Base-by-base conservation (phyloP, 768 basidiomycete genomes). In the Cubamyces lactineus region DNA sequence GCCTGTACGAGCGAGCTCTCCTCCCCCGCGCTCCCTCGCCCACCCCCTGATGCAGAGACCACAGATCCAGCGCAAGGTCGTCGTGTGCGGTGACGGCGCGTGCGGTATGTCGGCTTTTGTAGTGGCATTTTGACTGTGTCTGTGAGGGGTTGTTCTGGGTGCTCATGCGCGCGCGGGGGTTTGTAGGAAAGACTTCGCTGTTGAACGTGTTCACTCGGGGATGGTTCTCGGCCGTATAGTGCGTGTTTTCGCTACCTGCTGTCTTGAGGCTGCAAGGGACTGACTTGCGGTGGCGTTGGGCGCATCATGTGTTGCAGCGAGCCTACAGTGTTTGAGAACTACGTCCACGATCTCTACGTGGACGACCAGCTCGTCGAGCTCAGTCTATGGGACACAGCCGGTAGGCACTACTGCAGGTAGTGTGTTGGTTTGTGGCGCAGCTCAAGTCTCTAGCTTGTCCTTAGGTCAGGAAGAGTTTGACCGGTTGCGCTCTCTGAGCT, bases 311-410 rank as follows among this genome's bases (percentile, higher is more conserved):
- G 5, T 23, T 51, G 41, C 70, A 94, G 92, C 68, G 91, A 95
- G 78, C 93, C 91, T 6, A 95, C 93, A 24, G 96, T 98, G 4
- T 98, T 98, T 67, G 96, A 98, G 75, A 98, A 98, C 77, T 95
- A 96, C 70, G 94, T 96, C 12, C 92, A 96, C 72, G 92, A 95
- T 66, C 79, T 96, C 57, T 82, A 82, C 66, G 86, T 96, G 26
- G 95, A 98, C 66, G 94, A 93, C 38, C 89, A 93, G 68, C 74
- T 84, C 30, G 89, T 98, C 15, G 96, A 98, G 71, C 80, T 99
- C 46, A 93, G 94, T 72, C 72, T 98, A 65, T 98, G 96, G 96
- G 96, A 98, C 73, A 98, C 96, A 47, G 96, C 96, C 47, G 96
- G 96, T 94, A 71, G 62, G 84, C 75, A 52, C 53, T 39, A 46